Base-by-base conservation (phyloP, 2,329 filamentous ascomycete species). In the Cryphonectria radicalis region DNA sequence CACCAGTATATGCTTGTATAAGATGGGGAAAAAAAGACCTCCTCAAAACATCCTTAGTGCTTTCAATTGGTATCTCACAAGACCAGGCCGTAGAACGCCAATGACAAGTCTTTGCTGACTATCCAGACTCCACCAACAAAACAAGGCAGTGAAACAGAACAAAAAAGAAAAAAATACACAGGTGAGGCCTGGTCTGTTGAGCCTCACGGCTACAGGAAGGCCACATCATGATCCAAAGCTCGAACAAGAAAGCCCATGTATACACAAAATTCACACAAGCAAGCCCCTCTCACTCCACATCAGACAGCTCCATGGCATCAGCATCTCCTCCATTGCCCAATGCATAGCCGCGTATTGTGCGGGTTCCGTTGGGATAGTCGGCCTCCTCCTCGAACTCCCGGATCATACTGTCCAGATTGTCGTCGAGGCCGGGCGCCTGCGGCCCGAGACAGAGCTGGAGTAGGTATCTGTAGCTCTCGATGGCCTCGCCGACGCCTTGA, bases 401-500 rank as follows among this genome's bases (percentile, higher is more conserved):
- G 75, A 90, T 89, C 73, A 90, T 81, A 72, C 85, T 87, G 77
- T 89, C 87, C 66, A 90, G 80, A 76, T 89, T 90, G 62, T 85
- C 84, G 78, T 94, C 92, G 50, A 94, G 86, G 74, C 89, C 90
- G 74, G 92, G 90, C 66, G 92, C 91, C 75, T 88, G 86, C 22
- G 90, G 86, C 37, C 91, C 90, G 40, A 94, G 83, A 72, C 92
- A 93, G 72, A 88, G 87, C 72, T 88, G 88, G 43, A 94, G 88
- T 42, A 94, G 84, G 69, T 87, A 87, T 73, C 91, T 87, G 79
- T 95, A 95, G 78, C 91, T 89, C 75, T 91, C 90, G 74, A 92
- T 92, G 78, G 90, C 90, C 79, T 93, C 91, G 50, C 91, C 90
- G 53, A 91, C 89, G 59, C 92, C 92, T 14, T 92, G 90, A 73